Evolutionary conservation across 306 rosid genomes (phyloP).

Genomic region (Abrus precatorius): DNA sequence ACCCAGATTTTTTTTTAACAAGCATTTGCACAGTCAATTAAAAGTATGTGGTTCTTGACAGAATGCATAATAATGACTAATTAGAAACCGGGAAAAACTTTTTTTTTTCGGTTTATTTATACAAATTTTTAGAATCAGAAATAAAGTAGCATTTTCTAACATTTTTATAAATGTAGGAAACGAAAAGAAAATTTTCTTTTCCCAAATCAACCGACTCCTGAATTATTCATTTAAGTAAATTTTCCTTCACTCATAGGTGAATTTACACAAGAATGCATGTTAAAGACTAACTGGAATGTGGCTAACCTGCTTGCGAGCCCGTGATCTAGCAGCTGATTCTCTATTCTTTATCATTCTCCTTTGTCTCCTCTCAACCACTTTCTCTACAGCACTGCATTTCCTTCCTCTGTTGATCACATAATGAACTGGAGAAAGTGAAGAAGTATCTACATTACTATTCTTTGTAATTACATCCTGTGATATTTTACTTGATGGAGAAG

Average conservation of each 20-base stretch:
- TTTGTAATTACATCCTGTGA: slow-evolving; percentile 65
- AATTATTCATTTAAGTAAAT: not conserved
- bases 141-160: not conserved
- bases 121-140: not conserved
- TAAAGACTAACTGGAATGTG: not conserved
- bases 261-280: slow-evolving; percentile 17
- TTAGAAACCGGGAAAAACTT: not conserved
- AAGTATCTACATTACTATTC: slow-evolving; percentile 43
- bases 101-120: not conserved
- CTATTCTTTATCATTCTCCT: slow-evolving; percentile 96
- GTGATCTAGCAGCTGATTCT: slow-evolving; percentile 97
- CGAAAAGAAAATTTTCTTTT: not conserved
- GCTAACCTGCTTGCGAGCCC: slow-evolving; percentile 97
- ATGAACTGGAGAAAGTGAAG: slow-evolving; percentile 74
- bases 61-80: not conserved
- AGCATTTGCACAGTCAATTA: not conserved
- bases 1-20: not conserved
- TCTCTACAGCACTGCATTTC: slow-evolving; percentile 69
- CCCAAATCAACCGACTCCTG: not conserved
- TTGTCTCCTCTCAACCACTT: slow-evolving; percentile 94
- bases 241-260: not conserved
- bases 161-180: not conserved
- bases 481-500: slow-evolving; percentile 65
- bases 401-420: slow-evolving; percentile 76
- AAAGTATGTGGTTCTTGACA: not conserved